Base-by-base conservation (phyloP, 345 rosid genomes). In the Fremontodendron californicum region DNA sequence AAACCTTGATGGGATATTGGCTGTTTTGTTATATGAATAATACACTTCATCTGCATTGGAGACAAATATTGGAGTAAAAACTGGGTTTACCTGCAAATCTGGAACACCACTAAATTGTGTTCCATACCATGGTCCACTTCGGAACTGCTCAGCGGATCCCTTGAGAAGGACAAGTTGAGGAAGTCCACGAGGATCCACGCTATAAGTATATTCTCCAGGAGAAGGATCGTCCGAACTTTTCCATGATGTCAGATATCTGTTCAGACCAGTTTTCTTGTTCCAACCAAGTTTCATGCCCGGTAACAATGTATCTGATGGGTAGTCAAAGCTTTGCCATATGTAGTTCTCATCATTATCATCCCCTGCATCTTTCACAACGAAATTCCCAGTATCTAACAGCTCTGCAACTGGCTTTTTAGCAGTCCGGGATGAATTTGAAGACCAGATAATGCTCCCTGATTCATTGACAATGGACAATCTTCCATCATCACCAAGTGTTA, bases 301-400 rank as follows among this genome's bases (percentile, higher is more conserved):
- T 19, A 89, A 74, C 27, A 86, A 13, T 18, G 89, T 84, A 65
- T 87, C 81, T 2, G 84, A 78, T 2, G 87, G 90, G 65, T 82
- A 12, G 55, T 89, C 92, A 48, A 89, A 89, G 71, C 90, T 87
- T 75, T 87, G 88, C 92, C 90, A 87, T 23, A 89, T 27, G 27
- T 51, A 69, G 57, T 46, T 40, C 15, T 87, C 49, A 49, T 63
- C 62, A n/a, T 10, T 35, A 29, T 16, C 70, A 6, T 65, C 60
- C 19, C 49, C 77, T 16, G 77, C 81, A 5, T 83, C 85, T 63
- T 62, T 83, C 4, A 87, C 67, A 21, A 87, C 78, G 0, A 89
- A 79, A 58, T 89, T 87, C 23, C 90, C 92, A 0, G 87, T 45
- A 29, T 61, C 35, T 11, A 74, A 18, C 55, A 74, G 69, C 52